These are phyloP conservation scores for Carex parvula DNA, from an alignment of 176 grass and related monocot genomes.

Conservation along the genomic window DNA sequence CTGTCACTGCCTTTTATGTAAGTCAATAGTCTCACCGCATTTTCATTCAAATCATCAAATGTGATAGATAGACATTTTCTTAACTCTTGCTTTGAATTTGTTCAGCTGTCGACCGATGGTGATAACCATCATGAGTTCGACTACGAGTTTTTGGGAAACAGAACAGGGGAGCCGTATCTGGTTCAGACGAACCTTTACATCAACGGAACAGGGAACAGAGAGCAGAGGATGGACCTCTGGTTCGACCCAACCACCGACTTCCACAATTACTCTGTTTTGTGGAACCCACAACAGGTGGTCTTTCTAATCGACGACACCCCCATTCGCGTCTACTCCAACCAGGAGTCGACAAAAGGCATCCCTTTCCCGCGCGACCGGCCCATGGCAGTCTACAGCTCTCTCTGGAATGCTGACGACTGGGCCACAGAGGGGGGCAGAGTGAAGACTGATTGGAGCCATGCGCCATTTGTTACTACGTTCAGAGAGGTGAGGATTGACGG, in stretches of 20 bases:
- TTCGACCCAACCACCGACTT: constrained; percentile 71
- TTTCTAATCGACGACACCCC: constrained; percentile 94
- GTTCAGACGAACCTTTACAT: constrained; percentile 98
- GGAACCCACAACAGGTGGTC: constrained; percentile 86
- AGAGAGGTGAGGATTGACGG: constrained; percentile 69
- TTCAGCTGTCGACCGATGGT: constrained; percentile 64
- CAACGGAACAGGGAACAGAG: constrained; percentile 74
- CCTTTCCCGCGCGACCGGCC: constrained; percentile 67
- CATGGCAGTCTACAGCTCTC: constrained; percentile 91
- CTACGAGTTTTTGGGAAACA: constrained; percentile 94
- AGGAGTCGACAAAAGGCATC: constrained; percentile 13
- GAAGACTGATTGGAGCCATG: constrained; percentile 98
- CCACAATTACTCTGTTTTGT: constrained; percentile 59
- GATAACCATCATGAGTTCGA: constrained; percentile 97
- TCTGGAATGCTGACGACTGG: constrained; percentile 99
- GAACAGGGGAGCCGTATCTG: constrained; percentile 79
- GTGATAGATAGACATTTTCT: not conserved
- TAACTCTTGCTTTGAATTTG: not conserved
- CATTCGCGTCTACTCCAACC: constrained; percentile 80
- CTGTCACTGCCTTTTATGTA: constrained; percentile 98
- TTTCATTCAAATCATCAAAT: not conserved
- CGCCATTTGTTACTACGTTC: constrained; percentile 73
- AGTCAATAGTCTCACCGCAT: not conserved
- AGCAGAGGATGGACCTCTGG: constrained; percentile 98
- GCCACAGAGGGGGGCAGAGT: constrained; percentile 89